Base-by-base conservation (phyloP, 2,329 filamentous ascomycete genomes). In the Venturia effusa region DNA sequence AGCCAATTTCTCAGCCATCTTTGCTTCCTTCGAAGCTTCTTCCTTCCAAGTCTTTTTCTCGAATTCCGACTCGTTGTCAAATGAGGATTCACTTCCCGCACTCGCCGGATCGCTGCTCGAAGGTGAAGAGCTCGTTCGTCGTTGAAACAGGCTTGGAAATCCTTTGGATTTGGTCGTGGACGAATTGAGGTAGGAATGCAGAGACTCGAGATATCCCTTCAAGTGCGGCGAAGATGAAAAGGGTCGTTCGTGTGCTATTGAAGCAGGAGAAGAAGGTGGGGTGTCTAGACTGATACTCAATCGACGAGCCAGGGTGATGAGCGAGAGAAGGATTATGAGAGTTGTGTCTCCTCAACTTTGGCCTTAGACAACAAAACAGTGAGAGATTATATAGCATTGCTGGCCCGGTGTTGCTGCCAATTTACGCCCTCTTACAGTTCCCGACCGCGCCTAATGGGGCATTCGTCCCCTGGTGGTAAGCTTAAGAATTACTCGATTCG, bases 101-200 rank as follows among this genome's bases (percentile, higher is more conserved):
- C 51, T 55, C 22, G 13, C 51, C 3, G 27, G 34, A 34, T 34
- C n/a, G 15, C 51, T 55, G n/a, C 51, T 17, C 15, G 15, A 19
- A 32, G 51, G 32, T 6, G 27, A 19, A 4, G 51, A 34, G 17
- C 51, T 55, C 27, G 51, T 55, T 55, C 51, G 51, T 55, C 51
- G 27, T n/a, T 55, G 48, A 8, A 55, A 55, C 3, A 27, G 57
- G 34, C 22, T 13, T 19, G 40, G 34, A 13, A 34, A 30, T 19
- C 19, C 30, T 60, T 32, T 40, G 4, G 30, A 39, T 19, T 39
- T 37, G 19, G 61, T 30, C 4, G 24, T 39, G 10, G 40, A 63
- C 7, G 61, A 45, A 15, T 41, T 57, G 30, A 63, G 61, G 34
- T 63, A 63, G 32, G 24, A 59, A 57, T 63, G 61, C 19, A 63